These are phyloP conservation scores for Cytospora leucostoma DNA, from an alignment of 2,329 filamentous ascomycete genomes.

Conservation along the genomic window DNA sequence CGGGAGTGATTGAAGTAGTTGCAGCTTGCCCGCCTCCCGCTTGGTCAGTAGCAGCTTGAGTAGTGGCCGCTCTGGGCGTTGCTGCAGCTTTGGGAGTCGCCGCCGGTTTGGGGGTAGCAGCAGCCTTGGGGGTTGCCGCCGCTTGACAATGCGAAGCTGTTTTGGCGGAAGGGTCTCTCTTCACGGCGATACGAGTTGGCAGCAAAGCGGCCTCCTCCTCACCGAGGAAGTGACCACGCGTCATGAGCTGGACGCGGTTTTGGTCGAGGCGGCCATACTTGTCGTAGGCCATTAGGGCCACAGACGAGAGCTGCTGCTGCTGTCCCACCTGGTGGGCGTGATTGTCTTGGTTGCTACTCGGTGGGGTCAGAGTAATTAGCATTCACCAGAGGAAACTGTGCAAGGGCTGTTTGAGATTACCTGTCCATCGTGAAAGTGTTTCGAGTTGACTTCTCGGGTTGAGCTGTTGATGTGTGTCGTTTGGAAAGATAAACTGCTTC, in stretches of 20 bases:
- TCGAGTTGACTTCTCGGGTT: not conserved
- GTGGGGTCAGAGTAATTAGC: not conserved
- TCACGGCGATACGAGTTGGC: not conserved
- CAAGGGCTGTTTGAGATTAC: not conserved
- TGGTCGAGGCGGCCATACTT: conserved; percentile 10
- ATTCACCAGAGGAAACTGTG: not conserved
- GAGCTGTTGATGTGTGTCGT: too few species aligned
- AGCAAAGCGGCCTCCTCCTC: conserved; percentile 6
- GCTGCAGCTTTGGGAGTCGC: not conserved
- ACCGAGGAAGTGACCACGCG: conserved; percentile 1
- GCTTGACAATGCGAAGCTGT: not conserved
- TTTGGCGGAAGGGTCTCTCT: not conserved
- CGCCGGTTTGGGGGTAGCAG: too few species aligned
- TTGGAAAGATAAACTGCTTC: too few species aligned
- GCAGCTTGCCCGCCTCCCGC: not conserved
- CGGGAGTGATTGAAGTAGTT: not conserved
- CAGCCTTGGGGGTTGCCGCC: too few species aligned
- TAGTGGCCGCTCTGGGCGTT: not conserved
- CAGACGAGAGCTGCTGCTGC: not conserved
- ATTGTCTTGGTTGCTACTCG: not conserved
- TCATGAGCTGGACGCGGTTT: conserved; percentile 8
- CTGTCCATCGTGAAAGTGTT: not conserved
- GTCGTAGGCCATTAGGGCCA: conserved; percentile 11
- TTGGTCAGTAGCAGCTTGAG: not conserved
- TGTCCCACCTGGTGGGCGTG: not conserved